Evolutionary conservation across 2,329 filamentous ascomycete species (phyloP).

Genomic region (Dactylellina haptotyla): DNA sequence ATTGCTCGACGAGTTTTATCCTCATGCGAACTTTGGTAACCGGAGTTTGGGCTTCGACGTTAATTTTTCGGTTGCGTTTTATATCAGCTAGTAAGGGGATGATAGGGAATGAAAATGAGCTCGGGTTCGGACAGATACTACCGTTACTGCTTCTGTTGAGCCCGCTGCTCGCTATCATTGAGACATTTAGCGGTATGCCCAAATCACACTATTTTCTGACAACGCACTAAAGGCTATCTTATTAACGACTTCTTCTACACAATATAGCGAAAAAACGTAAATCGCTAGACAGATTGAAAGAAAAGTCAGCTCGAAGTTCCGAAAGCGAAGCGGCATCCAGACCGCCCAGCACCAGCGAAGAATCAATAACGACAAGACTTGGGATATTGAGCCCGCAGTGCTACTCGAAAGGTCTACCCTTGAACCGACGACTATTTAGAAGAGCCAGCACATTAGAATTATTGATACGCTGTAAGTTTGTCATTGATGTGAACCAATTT

Average conservation of each 20-base stretch:
- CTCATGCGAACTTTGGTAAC: not conserved
- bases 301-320: too few relatives aligned
- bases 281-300: too few relatives aligned
- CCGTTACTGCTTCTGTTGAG: conserved; percentile 5
- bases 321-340: too few relatives aligned
- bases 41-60: not conserved
- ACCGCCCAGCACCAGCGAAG: too few relatives aligned
- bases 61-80: not conserved
- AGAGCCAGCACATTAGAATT: too few relatives aligned
- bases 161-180: not conserved
- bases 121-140: conserved; percentile 12
- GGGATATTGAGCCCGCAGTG: too few relatives aligned
- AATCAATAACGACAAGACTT: too few relatives aligned
- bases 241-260: not conserved
- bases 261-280: not conserved
- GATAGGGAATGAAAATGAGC: not conserved
- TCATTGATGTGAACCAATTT: too few relatives aligned
- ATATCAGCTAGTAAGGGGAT: not conserved
- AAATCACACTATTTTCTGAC: not conserved
- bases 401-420: too few relatives aligned
- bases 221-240: not conserved
- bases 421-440: too few relatives aligned
- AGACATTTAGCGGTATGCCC: conserved; percentile 5
- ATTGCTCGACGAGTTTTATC: not conserved
- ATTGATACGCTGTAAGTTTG: too few relatives aligned